phyloP scores from a whole-genome alignment of 163 green algal species.

The Coccomyxa subellipsoidea region DNA sequence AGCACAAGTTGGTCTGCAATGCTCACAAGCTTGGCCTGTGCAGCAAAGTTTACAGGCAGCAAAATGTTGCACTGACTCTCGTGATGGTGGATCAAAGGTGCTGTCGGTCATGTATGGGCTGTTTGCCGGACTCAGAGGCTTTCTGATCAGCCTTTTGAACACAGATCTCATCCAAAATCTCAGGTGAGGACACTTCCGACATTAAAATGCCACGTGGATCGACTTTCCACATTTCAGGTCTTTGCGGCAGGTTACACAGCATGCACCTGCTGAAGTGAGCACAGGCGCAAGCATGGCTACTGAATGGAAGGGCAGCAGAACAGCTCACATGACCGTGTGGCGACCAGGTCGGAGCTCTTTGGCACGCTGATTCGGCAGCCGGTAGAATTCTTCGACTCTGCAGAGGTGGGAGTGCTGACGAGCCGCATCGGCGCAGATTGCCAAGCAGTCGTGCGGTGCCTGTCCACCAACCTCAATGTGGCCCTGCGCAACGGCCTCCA shows the following conservation, averaged over 20 bases:
- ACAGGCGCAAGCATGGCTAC: too few relatives aligned
- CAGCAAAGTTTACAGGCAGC: neutral
- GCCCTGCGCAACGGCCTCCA: conserved; percentile 77
- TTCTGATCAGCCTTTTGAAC: conserved; percentile 73
- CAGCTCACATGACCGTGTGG: too few relatives aligned
- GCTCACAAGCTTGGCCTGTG: neutral
- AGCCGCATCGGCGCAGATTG: conserved; percentile 70
- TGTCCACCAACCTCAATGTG: conserved; percentile 85
- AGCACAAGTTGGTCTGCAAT: neutral
- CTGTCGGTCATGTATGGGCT: conserved; percentile 46
- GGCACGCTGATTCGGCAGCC: conserved; percentile 44
- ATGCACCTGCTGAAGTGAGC: too few relatives aligned
- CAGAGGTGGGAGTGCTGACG: conserved; percentile 60
- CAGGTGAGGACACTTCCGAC: conserved; percentile 31
- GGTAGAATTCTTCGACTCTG: conserved; percentile 52
- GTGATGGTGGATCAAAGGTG: neutral
- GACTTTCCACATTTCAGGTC: too few relatives aligned
- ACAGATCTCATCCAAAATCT: conserved; percentile 69
- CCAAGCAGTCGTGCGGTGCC: conserved; percentile 55
- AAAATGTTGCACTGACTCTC: neutral
- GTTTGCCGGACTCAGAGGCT: conserved; percentile 59
- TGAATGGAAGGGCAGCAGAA: too few relatives aligned
- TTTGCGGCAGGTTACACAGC: too few relatives aligned
- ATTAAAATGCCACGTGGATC: too few relatives aligned
- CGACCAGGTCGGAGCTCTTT: conserved; percentile 58